phyloP scores from a whole-genome alignment of 495 filamentous ascomycete species.

The Hypoxylon rickii region DNA sequence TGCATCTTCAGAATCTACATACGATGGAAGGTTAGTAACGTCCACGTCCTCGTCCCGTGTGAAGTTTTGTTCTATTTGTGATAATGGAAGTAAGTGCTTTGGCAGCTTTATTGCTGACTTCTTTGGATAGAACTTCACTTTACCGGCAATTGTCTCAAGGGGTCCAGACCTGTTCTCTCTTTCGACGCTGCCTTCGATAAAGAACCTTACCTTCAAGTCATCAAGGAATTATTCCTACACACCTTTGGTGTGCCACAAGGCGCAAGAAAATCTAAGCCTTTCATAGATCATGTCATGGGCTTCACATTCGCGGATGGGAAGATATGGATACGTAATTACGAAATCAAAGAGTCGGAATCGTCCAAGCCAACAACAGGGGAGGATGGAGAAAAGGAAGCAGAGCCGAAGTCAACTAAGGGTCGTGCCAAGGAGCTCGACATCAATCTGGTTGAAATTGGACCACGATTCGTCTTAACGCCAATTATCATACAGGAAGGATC shows the following conservation, averaged over 20 bases:
- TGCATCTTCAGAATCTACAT: conserved; percentile 70
- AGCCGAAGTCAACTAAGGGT: conserved; percentile 39
- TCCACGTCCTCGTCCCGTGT: too few relatives aligned
- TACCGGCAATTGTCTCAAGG: conserved; percentile 94
- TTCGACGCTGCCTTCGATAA: conserved; percentile 87
- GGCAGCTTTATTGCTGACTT: conserved; percentile 1
- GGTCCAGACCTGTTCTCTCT: conserved; percentile 89
- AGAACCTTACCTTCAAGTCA: conserved; percentile 68
- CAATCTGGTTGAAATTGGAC: conserved; percentile 89
- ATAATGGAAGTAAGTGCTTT: neutral
- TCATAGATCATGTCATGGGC: conserved; percentile 91
- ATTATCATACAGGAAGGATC: conserved; percentile 94
- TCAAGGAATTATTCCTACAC: conserved; percentile 87
- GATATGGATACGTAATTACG: conserved; percentile 95
- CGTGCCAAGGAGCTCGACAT: conserved; percentile 68
- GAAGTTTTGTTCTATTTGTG: neutral
- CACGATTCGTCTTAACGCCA: conserved; percentile 91
- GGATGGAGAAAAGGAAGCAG: conserved; percentile 36
- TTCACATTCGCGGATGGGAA: conserved; percentile 93
- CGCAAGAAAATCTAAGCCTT: conserved; percentile 88
- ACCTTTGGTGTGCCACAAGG: conserved; percentile 93
- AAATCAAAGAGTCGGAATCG: conserved; percentile 81
- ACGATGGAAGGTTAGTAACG: conserved; percentile 37
- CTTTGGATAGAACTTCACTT: conserved; percentile 77
- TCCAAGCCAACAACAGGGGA: conserved; percentile 50